Base-by-base conservation (phyloP, 371 early-diverging fungal genomes). In the Rhizopus arrhizus region DNA sequence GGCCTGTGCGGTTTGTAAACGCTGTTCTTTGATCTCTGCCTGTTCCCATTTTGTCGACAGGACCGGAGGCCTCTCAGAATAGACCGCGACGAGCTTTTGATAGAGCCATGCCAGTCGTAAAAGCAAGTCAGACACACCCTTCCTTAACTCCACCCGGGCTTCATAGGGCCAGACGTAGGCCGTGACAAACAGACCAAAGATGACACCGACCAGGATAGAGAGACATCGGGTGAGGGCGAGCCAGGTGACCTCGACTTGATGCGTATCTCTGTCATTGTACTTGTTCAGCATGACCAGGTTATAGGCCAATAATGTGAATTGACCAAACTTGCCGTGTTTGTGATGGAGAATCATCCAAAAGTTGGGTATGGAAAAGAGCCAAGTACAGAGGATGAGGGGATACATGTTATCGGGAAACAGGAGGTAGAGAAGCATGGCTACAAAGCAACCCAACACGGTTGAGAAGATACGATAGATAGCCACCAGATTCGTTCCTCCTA, bases 81-180 rank as follows among this genome's bases (percentile, higher is more conserved):
- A 84, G 10, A 82, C 68, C 0, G 84, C 82, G 13, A 92, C 85
- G 15, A 92, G 73, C 49, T 85, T 79, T 58, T 85, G 78, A 73
- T 90, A 91, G 5, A 90, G 78, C 75, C 85, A 80, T 7, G 80
- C 83, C 33, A 90, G 74, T 45, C 88, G 82, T 31, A 90, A 58
- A 41, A 92, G 66, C 22, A 86, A 78, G 28, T 83, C 81, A 13
- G 88, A 86, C 10, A 90, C 64, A 0, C 85, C 88, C 66, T 88
- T 83, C 15, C 95, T 85, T 29, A 94, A 69, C 38, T 91, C 89
- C 28, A 84, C 87, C 10, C 95, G 87, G 4, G 95, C 95, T 66
- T 91, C 91, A 53, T 85, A 93, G 0, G 93, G 93, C 91, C 92
- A 91, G 7, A 90, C 70, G 65, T 89, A 87, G 15, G 76, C 73